phyloP scores from a whole-genome alignment of 495 filamentous ascomycete species.

The Melanomma pulvis-pyrius region DNA sequence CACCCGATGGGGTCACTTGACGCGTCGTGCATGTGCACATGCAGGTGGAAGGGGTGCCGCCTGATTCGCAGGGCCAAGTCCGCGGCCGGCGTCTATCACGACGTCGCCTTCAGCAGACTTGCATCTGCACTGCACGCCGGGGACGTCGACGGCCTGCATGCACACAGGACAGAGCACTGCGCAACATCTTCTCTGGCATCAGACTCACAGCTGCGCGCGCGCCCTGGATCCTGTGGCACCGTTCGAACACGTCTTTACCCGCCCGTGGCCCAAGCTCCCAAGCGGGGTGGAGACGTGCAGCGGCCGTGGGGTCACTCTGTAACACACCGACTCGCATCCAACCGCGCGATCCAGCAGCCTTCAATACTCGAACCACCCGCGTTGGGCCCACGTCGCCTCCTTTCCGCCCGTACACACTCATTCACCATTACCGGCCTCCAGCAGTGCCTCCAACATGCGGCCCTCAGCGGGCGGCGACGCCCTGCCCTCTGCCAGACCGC shows the following conservation, averaged over 20 bases:
- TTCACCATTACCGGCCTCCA: background rate
- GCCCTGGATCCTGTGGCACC: background rate
- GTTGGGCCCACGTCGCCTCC: background rate
- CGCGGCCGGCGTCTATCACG: no score
- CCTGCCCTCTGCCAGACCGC: constrained; percentile 21
- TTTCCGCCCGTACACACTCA: background rate
- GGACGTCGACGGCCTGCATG: background rate
- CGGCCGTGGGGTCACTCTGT: background rate
- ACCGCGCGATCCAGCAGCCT: background rate
- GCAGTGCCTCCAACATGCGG: constrained; percentile 21
- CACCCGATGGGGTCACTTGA: background rate
- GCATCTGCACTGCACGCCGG: background rate
- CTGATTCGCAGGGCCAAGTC: background rate
- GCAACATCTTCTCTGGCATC: background rate
- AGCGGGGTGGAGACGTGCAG: no score
- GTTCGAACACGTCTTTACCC: background rate
- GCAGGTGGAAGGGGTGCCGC: background rate
- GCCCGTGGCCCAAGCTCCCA: background rate
- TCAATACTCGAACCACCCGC: background rate
- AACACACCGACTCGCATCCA: background rate
- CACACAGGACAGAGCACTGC: background rate
- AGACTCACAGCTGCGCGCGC: background rate
- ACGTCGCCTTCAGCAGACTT: background rate
- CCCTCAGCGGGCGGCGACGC: constrained; percentile 35
- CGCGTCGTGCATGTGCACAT: background rate